Conservation (phyloP, 495 filamentous ascomycete species). For the Neurospora sp. region DNA sequence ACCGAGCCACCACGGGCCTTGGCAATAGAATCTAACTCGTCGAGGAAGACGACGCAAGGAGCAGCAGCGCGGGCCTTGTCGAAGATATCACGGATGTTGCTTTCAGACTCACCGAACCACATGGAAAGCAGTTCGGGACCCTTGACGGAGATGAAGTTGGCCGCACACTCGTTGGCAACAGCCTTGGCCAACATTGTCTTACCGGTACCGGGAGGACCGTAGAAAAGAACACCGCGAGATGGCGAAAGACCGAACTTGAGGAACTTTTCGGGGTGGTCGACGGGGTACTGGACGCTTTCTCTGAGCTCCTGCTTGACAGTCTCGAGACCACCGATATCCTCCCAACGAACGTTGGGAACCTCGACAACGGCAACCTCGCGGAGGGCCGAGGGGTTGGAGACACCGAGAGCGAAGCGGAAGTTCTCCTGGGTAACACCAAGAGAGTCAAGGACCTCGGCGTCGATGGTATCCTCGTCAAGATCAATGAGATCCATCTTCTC, state of each 20-base stretch:
- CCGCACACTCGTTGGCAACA: slow-evolving; percentile 96
- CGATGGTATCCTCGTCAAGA: slow-evolving; percentile 96
- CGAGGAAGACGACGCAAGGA: slow-evolving; percentile 97
- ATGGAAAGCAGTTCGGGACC: slow-evolving; percentile 95
- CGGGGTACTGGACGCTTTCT: slow-evolving; percentile 97
- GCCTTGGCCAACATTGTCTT: slow-evolving; percentile 99
- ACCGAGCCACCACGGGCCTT: slow-evolving; percentile 97
- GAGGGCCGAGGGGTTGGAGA: slow-evolving; percentile 96
- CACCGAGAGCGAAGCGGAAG: slow-evolving; percentile 95
- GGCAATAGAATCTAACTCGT: slow-evolving; percentile 97
- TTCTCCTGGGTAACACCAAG: slow-evolving; percentile 99
- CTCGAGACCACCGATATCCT: slow-evolving; percentile 97
- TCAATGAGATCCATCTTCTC: slow-evolving; percentile 99
- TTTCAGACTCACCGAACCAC: slow-evolving; percentile 99
- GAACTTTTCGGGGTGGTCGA: slow-evolving; percentile 99
- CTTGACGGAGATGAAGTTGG: slow-evolving; percentile 99
- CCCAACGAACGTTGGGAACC: slow-evolving; percentile 98
- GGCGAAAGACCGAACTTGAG: slow-evolving; percentile 99
- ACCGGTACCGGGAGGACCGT: slow-evolving; percentile 97
- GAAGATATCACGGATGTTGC: slow-evolving; percentile 99
- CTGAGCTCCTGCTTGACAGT: slow-evolving; percentile 98
- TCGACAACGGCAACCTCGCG: slow-evolving; percentile 98
- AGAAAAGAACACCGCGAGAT: slow-evolving; percentile 97
- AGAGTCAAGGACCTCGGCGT: slow-evolving; percentile 95
- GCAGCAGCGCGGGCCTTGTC: slow-evolving; percentile 98